These are phyloP conservation scores for Tetracladium setigerum DNA, from an alignment of 495 filamentous ascomycete genomes.

Conservation along the genomic window DNA sequence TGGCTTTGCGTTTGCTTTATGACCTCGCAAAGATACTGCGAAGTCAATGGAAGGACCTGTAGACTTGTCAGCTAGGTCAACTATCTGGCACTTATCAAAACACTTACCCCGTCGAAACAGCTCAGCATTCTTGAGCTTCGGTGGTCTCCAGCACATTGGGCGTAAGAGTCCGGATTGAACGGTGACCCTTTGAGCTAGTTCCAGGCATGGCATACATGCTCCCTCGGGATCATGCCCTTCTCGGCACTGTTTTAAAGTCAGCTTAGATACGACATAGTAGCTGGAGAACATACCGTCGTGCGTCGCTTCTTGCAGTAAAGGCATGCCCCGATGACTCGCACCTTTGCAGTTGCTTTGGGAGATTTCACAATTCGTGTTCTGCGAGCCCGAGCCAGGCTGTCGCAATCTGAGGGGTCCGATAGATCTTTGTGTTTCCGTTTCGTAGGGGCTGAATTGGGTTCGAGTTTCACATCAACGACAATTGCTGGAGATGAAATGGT, in stretches of 20 bases:
- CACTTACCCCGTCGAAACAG: conserved; percentile 8
- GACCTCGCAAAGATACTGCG: conserved; percentile 5
- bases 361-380: conserved; percentile 8
- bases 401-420: neutral
- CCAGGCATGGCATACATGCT: conserved; percentile 3
- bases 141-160: conserved; percentile 11
- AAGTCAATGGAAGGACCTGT: conserved; percentile 10
- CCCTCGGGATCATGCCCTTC: conserved; percentile 11
- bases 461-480: too few species aligned
- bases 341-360: conserved; percentile 5
- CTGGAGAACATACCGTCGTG: conserved; percentile 1
- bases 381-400: conserved; percentile 1
- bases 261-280: neutral
- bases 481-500: too few species aligned
- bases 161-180: conserved; percentile 7
- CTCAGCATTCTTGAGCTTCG: conserved; percentile 10
- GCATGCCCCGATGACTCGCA: conserved; percentile 9
- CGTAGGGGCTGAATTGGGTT: too few species aligned
- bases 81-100: neutral
- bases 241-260: conserved; percentile 3
- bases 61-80: conserved; percentile 1
- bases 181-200: neutral
- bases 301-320: conserved; percentile 2
- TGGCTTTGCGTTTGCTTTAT: conserved; percentile 4
- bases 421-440: too few species aligned